Conservation (phyloP, 306 rosid genomes). For the Datisca glomerata region DNA sequence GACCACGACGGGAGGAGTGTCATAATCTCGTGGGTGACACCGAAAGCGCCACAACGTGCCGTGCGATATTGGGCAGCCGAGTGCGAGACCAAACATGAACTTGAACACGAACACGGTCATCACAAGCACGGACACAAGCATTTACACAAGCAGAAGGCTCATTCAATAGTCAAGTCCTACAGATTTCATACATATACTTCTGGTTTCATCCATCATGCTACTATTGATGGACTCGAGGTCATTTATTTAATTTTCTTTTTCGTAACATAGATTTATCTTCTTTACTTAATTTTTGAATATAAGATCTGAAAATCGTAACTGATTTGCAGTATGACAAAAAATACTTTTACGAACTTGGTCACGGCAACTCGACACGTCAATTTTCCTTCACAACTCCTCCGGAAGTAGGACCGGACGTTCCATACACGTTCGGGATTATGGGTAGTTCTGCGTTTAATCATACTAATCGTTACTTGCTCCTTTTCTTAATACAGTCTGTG, state of each 20-base stretch:
- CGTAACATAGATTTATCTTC: neutral
- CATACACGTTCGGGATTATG: neutral
- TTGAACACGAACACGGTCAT: too few species aligned
- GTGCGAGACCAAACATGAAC: neutral
- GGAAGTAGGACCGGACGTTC: neutral
- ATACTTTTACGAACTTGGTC: too few species aligned
- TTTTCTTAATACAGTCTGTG: neutral
- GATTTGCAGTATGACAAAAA: too few species aligned
- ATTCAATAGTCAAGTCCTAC: slow-evolving; percentile 4
- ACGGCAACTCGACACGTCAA: too few species aligned
- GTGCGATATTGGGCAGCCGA: slow-evolving; percentile 7
- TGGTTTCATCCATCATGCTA: slow-evolving; percentile 15
- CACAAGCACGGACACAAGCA: too few species aligned
- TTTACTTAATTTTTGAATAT: too few species aligned
- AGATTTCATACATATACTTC: slow-evolving; percentile 9
- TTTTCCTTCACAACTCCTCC: neutral
- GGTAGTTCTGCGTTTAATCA: too few species aligned
- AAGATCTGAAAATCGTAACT: too few species aligned
- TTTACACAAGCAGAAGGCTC: neutral
- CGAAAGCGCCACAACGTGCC: too few species aligned
- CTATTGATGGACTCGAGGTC: slow-evolving; percentile 5
- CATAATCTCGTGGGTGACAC: too few species aligned
- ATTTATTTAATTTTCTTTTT: neutral
- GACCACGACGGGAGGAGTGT: too few species aligned
- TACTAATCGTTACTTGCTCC: neutral